A percentile compares a stretch with the other conserved stretches of the same genome.
phyloP scores from a whole-genome alignment of 2,329 filamentous ascomycete species.

The Diaporthe citrichinensis region DNA sequence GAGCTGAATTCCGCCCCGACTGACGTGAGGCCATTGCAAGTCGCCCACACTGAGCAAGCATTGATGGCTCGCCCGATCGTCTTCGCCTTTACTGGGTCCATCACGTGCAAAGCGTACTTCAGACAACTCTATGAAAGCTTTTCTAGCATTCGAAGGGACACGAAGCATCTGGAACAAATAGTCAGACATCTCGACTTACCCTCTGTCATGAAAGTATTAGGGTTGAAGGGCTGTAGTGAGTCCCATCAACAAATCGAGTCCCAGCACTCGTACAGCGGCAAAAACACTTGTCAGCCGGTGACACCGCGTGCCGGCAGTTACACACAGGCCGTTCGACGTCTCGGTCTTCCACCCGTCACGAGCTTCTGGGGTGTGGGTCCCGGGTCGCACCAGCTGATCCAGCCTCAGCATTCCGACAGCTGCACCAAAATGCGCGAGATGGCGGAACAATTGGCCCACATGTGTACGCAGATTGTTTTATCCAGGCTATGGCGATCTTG shows the following conservation, averaged over 20 bases:
- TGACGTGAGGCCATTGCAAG: background rate
- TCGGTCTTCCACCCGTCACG: too few relatives aligned
- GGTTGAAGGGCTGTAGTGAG: background rate
- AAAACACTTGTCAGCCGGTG: too few relatives aligned
- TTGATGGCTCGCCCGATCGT: background rate
- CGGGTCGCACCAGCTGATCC: too few relatives aligned
- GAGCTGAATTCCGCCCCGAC: constrained; percentile 33
- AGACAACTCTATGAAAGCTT: background rate
- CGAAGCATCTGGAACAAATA: constrained; percentile 68
- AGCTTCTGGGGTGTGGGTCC: too few relatives aligned
- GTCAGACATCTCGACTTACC: constrained; percentile 65
- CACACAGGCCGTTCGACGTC: too few relatives aligned
- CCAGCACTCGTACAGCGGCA: too few relatives aligned
- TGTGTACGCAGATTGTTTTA: constrained; percentile 69
- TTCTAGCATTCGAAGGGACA: constrained; percentile 49
- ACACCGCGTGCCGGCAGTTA: too few relatives aligned
- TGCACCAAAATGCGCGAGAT: too few relatives aligned
- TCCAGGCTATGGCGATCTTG: constrained; percentile 68
- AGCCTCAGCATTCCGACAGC: background rate
- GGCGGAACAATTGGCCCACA: constrained; percentile 65
- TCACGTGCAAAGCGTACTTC: background rate
- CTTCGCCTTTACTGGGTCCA: background rate
- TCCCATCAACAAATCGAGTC: background rate
- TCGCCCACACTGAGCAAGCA: too few relatives aligned
- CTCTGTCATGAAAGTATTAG: constrained; percentile 62